These are phyloP conservation scores for Cyathus striatus DNA, from an alignment of 768 basidiomycete species.

Conservation along the genomic window DNA sequence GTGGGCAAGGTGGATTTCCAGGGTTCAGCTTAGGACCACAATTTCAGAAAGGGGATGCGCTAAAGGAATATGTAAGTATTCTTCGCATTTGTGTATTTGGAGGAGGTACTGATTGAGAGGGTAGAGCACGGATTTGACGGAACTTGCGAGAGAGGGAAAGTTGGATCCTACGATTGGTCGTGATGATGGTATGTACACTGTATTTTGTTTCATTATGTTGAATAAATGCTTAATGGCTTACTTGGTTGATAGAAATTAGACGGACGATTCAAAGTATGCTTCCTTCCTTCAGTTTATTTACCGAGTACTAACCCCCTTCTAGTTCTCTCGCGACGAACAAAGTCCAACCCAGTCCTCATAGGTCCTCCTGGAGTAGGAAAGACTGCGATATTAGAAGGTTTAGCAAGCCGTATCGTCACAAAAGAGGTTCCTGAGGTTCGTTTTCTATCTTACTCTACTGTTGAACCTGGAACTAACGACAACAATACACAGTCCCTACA, in stretches of 20 bases:
- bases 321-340: slow-evolving; percentile 86
- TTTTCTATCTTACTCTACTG: neutral
- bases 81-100: neutral
- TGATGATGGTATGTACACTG: slow-evolving; percentile 58
- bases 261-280: slow-evolving; percentile 83
- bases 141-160: slow-evolving; percentile 79
- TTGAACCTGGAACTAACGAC: neutral
- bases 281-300: too few relatives aligned
- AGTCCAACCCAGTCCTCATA: slow-evolving; percentile 87
- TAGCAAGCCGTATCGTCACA: slow-evolving; percentile 81
- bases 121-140: slow-evolving; percentile 80
- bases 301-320: neutral
- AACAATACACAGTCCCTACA: slow-evolving; percentile 60
- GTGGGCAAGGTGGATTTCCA: slow-evolving; percentile 49
- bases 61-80: slow-evolving; percentile 65
- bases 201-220: neutral
- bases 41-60: slow-evolving; percentile 75
- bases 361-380: slow-evolving; percentile 91
- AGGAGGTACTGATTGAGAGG: neutral
- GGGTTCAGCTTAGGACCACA: slow-evolving; percentile 55
- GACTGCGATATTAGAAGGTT: slow-evolving; percentile 87
- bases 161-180: slow-evolving; percentile 88
- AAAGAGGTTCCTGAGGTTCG: slow-evolving; percentile 88
- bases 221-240: neutral
- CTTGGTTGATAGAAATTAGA: slow-evolving; percentile 57